Evolutionary conservation across 768 basidiomycete genomes (phyloP), one percentile per base, ranked within the genome.

Genomic region (Asterophora lycoperdoides): DNA sequence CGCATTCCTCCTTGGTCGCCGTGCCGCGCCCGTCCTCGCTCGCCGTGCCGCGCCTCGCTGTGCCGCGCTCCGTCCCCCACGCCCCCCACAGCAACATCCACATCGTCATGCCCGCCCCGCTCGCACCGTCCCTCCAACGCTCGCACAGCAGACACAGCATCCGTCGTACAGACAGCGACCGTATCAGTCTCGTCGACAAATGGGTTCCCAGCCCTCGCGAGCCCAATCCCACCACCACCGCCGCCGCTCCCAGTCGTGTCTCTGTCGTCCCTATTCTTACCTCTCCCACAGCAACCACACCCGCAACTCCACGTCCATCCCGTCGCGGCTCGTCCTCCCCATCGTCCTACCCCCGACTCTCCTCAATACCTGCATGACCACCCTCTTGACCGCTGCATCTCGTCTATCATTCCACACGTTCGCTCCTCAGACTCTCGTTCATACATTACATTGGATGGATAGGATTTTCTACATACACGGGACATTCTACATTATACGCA

Each of bases 51-150:
- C 47, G 45, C 44, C 52, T 62, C n/a, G n/a, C n/a, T 81, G 19
- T 73, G 78, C 14, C 84, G 84, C 29, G 64, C 75, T 1, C 85
- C 86, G 64, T 75, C 1, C 85, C 86, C 17, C 86, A 89, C 59
- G 70, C 72, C 5, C 78, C 75, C 0, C 75, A 78, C 49, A 83
- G 73, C 60, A 74, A 74, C 46, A 66, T 89, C 45, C 79, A 87
- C 56, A 81, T 89, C 44, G 66, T 90, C 13, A 69, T 88, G 3
- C 88, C 88, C 0, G 64, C 77, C 1, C 87, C 86, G 1, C 74
- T 90, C 14, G 78, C 77, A 1, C 69, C 75, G 9, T 61, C 62
- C 34, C 62, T 73, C 48, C 18, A 59, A 9, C 30, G 26, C 26
- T 26, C 36, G 35, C 44, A 41, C 40, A 48, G 46, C 56, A n/a